Conservation (phyloP, 176 grass and related monocot genomes). For the maize (Zea mays) region Zm-B73-REFERENCE-NAM-5.0 NC_050105.1:92604501-92605000, state of each 20-base stretch:
- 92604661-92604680: neutral
- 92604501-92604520: neutral
- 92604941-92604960: neutral
- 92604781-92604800: slow-evolving; percentile 96
- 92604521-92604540: neutral
- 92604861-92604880: neutral
- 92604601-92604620: neutral
- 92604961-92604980: neutral
- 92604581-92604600: neutral
- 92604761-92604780: slow-evolving; percentile 94
- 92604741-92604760: slow-evolving; percentile 87
- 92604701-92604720: slow-evolving; percentile 99
- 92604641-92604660: slow-evolving; percentile 1
- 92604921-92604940: neutral
- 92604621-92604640: neutral
- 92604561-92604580: neutral
- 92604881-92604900: neutral
- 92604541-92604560: neutral
- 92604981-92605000: slow-evolving; percentile 19
- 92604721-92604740: slow-evolving; percentile 97
- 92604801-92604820: slow-evolving; percentile 17
- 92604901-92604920: neutral
- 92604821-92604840: neutral
- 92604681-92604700: slow-evolving; percentile 21
- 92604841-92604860: neutral